Evolutionary conservation across 2,329 filamentous ascomycete genomes (phyloP).

Genomic region (Colletotrichum navitas): DNA sequence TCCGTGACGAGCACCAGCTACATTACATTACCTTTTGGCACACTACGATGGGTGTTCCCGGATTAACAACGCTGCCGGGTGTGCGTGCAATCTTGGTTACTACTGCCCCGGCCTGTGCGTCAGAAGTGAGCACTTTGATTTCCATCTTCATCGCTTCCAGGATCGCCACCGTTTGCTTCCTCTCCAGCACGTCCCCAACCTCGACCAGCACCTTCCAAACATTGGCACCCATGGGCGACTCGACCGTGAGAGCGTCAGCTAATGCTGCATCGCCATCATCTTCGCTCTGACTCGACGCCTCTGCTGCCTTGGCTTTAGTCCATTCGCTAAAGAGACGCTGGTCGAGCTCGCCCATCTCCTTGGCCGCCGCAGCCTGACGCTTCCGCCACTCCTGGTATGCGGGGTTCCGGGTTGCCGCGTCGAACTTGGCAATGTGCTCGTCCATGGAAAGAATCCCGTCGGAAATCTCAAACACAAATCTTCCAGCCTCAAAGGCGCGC

Average conservation of each 20-base stretch:
- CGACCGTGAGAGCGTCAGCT: constrained; percentile 49
- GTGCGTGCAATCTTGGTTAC: constrained; percentile 3
- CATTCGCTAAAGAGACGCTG: constrained; percentile 49
- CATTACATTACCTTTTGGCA: background rate
- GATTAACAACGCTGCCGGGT: constrained; percentile 10
- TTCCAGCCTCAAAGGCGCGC: constrained; percentile 48
- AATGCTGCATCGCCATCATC: constrained; percentile 36
- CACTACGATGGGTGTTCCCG: constrained; percentile 5
- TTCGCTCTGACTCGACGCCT: constrained; percentile 43
- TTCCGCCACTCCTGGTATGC: constrained; percentile 43
- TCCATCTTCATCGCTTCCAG: constrained; percentile 72
- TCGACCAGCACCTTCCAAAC: constrained; percentile 65
- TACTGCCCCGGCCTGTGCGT: background rate
- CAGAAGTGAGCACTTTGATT: constrained; percentile 54
- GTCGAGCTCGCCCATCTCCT: constrained; percentile 44
- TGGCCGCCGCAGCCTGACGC: constrained; percentile 41
- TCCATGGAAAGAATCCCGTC: constrained; percentile 48
- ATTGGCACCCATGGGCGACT: constrained; percentile 62
- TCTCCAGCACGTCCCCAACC: constrained; percentile 56
- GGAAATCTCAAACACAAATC: constrained; percentile 49
- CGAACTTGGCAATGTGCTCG: constrained; percentile 46
- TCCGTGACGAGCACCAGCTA: no score
- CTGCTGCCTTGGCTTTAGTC: constrained; percentile 42
- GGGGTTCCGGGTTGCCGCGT: constrained; percentile 42
- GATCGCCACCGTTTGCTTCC: constrained; percentile 59